Evolutionary conservation across 768 basidiomycete genomes (phyloP), one percentile per base, ranked within the genome.

Genomic region (Asterophora parasitica): DNA sequence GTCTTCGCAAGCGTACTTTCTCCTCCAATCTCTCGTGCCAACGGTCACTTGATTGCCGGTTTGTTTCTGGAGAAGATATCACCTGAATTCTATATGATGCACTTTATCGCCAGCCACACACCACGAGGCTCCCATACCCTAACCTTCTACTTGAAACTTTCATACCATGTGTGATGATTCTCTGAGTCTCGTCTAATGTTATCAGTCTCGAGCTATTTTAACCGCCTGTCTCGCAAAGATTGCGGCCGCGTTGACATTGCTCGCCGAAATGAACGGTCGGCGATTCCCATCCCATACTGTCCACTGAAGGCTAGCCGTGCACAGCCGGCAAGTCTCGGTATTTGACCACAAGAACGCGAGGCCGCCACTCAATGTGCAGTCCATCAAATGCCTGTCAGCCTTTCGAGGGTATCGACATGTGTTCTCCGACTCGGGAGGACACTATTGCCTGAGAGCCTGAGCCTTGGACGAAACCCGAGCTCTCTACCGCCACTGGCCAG

Each of bases 261-360:
- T 42, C 13, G 17, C 8, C 42, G 30, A 42, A 16, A 42, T 42
- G 41, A 23, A 42, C 26, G n/a, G 26, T n/a, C 30, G 42, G 42
- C 42, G 42, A 42, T 42, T 10, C 16, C 42, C 17, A 10, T 17
- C 32, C 42, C 30, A 31, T 26, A 27, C 6, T 10, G 23, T 47
- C 23, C n/a, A 52, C 35, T 42, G 51, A 48, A 52, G 48, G 20
- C 35, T 42, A 16, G 7, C 17, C 33, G 30, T 12, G 47, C 13
- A 42, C 12, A 26, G 32, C 37, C 46, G n/a, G n/a, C 27, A 15
- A 35, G 13, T 42, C n/a, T 38, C 34, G 39, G 15, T 16, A 36
- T 53, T 53, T 16, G 42, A 26, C 47, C 48, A 49, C 52, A 26
- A 38, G 48, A 50, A 54, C 42, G 45, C 45, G 53, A 47, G 48